These are phyloP conservation scores for Musa itinerans DNA, from an alignment of 176 grass and related monocot genomes.

Conservation along the genomic window DNA sequence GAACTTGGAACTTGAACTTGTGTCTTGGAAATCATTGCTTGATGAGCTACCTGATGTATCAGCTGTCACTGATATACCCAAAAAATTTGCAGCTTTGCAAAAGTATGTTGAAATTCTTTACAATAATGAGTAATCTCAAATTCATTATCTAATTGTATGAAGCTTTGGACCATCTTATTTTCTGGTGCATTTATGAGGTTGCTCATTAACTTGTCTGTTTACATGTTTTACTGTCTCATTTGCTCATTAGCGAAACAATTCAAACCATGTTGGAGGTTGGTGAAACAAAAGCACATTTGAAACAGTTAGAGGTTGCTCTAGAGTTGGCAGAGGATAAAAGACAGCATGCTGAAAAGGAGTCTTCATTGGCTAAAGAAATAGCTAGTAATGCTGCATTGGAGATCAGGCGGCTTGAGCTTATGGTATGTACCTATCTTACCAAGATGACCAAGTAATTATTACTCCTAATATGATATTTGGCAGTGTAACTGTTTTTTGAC, in stretches of 20 bases:
- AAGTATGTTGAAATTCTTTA: constrained; percentile 34
- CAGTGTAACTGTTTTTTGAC: not conserved
- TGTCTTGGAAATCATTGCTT: constrained; percentile 61
- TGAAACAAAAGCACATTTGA: constrained; percentile 61
- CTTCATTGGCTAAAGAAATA: constrained; percentile 61
- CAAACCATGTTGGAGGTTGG: constrained; percentile 65
- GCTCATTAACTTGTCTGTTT: not conserved
- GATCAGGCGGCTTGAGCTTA: constrained; percentile 61
- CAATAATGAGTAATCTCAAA: not conserved
- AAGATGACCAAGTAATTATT: not conserved
- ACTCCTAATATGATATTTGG: not conserved
- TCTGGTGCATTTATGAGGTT: not conserved
- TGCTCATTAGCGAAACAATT: constrained; percentile 61
- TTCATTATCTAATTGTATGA: not conserved
- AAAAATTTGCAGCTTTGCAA: constrained; percentile 65
- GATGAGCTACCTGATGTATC: constrained; percentile 76
- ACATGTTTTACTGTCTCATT: constrained; percentile 11
- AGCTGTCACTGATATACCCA: constrained; percentile 67
- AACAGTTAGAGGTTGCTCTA: constrained; percentile 68
- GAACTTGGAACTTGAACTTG: constrained; percentile 79
- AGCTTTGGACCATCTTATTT: not conserved
- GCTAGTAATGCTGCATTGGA: constrained; percentile 52
- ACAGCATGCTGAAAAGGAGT: constrained; percentile 69
- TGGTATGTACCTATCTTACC: constrained; percentile 34
- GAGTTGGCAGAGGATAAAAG: constrained; percentile 66